Evolutionary conservation across 2,329 filamentous ascomycete genomes (phyloP), one percentile per base, ranked within the genome.

Genomic region (Harringtonia lauricola): DNA sequence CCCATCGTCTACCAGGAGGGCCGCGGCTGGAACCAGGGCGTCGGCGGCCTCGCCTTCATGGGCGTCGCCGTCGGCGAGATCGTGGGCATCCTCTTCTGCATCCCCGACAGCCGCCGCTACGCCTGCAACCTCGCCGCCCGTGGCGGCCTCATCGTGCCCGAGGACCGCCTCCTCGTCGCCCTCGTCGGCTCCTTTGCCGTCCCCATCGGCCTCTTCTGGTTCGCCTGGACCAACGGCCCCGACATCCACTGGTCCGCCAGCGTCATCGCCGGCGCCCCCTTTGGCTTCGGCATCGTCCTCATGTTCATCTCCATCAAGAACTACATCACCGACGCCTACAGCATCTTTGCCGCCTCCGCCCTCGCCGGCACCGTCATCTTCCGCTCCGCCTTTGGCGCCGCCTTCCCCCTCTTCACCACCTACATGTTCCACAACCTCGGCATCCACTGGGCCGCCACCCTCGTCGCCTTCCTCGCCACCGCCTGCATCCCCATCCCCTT

Each of bases 151-250:
- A 35, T 18, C 21, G 18, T 55, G 36, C 67, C 71, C 0, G 71
- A 75, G 44, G 66, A 71, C 18, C 71, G 81, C 1, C 65, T 86
- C 0, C 72, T 76, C 0, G 61, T 83, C 5, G 76, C 76, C 24
- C 75, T 80, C 50, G 51, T 70, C 10, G 74, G 46, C n/a, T 24
- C 39, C 17, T 8, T 74, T 14, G 59, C 68, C 6, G 61, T 84
- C 2, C 80, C 81, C 1, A 56, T 75, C 30, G 73, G 77, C 3
- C 63, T 82, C 17, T 81, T 82, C 61, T 76, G 72, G 72, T 81
- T 81, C 52, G 76, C 77, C 1, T 82, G 78, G 78, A 80, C 72
- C 1, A 0, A 73, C 75, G 5, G 84, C 17, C 64, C 67, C 0
- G 59, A 59, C 5, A 63, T 82, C 12, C 76, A 79, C 57, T 82